These are phyloP conservation scores for Aspergillus terreus DNA, from an alignment of 2,329 filamentous ascomycete genomes.

Conservation along the genomic window DNA sequence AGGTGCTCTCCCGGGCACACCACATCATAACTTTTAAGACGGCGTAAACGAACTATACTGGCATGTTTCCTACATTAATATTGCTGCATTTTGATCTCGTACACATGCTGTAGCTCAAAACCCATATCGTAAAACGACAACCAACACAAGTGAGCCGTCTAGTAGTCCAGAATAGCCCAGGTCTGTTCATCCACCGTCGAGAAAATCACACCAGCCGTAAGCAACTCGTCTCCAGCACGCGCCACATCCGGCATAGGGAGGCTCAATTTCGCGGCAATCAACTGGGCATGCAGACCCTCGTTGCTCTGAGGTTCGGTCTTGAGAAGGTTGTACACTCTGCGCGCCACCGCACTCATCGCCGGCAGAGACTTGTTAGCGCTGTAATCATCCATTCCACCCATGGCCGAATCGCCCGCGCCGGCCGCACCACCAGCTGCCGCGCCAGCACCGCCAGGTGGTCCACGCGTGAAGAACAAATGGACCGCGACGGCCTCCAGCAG, in stretches of 20 bases:
- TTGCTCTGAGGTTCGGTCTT: conserved; percentile 65
- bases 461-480: conserved; percentile 77
- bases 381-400: conserved; percentile 34
- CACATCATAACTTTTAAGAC: neutral
- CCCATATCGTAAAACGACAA: neutral
- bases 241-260: conserved; percentile 68
- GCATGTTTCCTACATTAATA: neutral
- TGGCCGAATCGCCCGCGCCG: conserved; percentile 27
- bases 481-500: conserved; percentile 84
- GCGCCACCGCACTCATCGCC: conserved; percentile 55
- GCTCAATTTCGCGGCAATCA: conserved; percentile 64
- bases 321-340: conserved; percentile 69
- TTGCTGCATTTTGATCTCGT: neutral
- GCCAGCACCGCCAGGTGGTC: conserved; percentile 52
- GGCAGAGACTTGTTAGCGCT: conserved; percentile 35
- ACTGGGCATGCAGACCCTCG: conserved; percentile 78
- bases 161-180: conserved; percentile 74
- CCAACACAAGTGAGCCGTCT: conserved; percentile 1
- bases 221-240: conserved; percentile 76
- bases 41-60: too few species aligned
- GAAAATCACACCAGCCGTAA: conserved; percentile 72
- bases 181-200: conserved; percentile 91
- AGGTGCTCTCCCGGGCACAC: neutral
- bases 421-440: conserved; percentile 43
- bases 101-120: neutral